Conservation (phyloP, 305 asterid species). For the Solanum hybrid region DNA sequence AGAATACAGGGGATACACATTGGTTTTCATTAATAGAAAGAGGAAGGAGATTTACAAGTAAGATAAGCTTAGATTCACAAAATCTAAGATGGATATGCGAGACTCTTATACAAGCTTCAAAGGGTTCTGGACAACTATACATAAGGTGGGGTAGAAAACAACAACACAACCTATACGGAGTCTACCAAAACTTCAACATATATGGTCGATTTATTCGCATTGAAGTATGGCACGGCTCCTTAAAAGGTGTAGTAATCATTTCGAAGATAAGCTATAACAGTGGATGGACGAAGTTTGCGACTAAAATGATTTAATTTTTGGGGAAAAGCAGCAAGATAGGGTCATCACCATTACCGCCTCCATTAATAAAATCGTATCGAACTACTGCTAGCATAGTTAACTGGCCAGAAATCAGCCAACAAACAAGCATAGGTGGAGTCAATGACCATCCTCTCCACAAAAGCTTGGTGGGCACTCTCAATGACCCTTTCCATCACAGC, state of each 20-base stretch:
- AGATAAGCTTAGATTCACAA: too few relatives aligned
- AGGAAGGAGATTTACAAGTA: too few relatives aligned
- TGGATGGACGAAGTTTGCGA: not conserved
- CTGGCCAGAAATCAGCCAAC: not conserved
- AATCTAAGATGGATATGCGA: too few relatives aligned
- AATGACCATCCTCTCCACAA: not conserved
- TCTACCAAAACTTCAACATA: not conserved
- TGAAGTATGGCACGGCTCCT: not conserved
- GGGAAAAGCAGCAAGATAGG: not conserved
- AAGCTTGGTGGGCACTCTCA: not conserved
- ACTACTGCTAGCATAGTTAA: not conserved
- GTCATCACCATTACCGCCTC: not conserved
- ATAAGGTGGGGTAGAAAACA: not conserved
- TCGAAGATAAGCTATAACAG: not conserved
- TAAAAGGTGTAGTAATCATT: not conserved
- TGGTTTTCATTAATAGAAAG: too few relatives aligned
- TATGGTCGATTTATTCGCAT: not conserved
- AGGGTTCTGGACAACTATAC: not conserved
- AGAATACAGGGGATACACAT: too few relatives aligned
- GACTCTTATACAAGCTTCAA: not conserved
- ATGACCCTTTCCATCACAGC: not conserved
- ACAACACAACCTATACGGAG: not conserved
- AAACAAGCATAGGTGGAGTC: not conserved
- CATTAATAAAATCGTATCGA: not conserved
- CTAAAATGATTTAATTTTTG: not conserved